phyloP scores from a whole-genome alignment of 495 filamentous ascomycete genomes.

The Apiosordaria backusii region DNA sequence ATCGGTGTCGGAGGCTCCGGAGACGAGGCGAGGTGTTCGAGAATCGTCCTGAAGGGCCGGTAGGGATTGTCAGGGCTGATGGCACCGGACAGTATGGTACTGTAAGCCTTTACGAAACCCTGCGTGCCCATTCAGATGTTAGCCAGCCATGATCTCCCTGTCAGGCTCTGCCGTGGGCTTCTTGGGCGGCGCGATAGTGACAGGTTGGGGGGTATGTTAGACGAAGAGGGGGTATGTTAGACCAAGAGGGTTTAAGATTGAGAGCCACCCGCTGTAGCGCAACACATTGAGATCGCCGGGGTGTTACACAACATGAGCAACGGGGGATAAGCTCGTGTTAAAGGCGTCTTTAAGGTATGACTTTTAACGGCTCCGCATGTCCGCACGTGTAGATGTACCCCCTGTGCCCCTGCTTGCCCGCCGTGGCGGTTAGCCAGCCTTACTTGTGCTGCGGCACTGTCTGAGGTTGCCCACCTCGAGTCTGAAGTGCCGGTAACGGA shows the following conservation, averaged over 20 bases:
- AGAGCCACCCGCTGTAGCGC: background rate
- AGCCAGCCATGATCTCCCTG: background rate
- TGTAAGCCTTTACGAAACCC: slow-evolving; percentile 55
- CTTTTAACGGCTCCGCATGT: background rate
- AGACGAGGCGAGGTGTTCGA: slow-evolving; percentile 38
- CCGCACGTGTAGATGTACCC: background rate
- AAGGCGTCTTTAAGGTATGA: background rate
- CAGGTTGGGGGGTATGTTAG: too few relatives aligned
- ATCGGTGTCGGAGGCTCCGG: slow-evolving; percentile 27
- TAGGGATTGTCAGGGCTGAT: slow-evolving; percentile 32
- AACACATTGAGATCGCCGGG: background rate
- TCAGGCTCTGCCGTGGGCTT: background rate
- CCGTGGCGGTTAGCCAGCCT: background rate
- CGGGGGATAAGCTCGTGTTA: background rate
- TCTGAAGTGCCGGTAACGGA: background rate
- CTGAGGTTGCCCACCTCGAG: background rate
- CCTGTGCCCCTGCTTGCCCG: background rate
- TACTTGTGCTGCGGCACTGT: background rate
- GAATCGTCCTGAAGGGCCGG: slow-evolving; percentile 41
- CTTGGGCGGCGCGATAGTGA: too few relatives aligned
- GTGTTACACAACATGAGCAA: background rate
- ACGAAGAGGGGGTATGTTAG: too few relatives aligned
- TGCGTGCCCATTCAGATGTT: slow-evolving; percentile 12
- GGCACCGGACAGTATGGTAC: slow-evolving; percentile 43
- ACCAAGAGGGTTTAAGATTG: too few relatives aligned